Conservation (phyloP, 2,329 filamentous ascomycete species). For the Pestalotiopsis sp. region DNA sequence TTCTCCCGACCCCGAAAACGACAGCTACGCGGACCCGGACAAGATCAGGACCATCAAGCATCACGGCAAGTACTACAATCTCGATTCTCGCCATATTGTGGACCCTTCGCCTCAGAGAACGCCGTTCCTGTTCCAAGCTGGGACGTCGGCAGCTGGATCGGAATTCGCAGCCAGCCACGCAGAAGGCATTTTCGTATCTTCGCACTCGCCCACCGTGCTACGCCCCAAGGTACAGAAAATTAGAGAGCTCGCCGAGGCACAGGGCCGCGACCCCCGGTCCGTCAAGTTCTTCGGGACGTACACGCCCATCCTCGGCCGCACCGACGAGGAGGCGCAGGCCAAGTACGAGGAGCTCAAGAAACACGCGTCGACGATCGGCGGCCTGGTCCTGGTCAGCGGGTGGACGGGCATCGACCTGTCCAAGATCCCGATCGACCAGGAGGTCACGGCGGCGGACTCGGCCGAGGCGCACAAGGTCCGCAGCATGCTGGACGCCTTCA, state of each 20-base stretch:
- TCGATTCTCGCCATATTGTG: conserved; percentile 45
- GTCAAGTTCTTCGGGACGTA: conserved; percentile 57
- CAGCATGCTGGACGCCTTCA: conserved; percentile 49
- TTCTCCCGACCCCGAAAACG: conserved; percentile 49
- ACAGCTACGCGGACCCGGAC: conserved; percentile 58
- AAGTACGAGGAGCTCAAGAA: conserved; percentile 52
- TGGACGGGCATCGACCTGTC: conserved; percentile 63
- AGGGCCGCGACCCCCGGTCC: conserved; percentile 55
- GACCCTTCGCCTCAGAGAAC: conserved; percentile 58
- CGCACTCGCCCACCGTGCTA: conserved; percentile 49
- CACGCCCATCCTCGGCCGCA: conserved; percentile 48
- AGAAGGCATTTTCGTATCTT: conserved; percentile 59
- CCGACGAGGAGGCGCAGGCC: conserved; percentile 51
- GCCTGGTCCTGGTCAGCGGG: conserved; percentile 55
- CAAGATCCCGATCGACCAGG: conserved; percentile 56
- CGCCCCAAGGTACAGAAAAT: conserved; percentile 52
- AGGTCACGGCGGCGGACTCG: conserved; percentile 55
- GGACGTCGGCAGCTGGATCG: conserved; percentile 56
- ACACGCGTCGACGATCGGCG: conserved; percentile 53
- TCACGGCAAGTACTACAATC: conserved; percentile 53
- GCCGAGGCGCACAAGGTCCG: conserved; percentile 52
- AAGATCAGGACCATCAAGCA: conserved; percentile 63
- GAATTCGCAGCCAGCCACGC: conserved; percentile 57
- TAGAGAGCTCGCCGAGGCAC: conserved; percentile 45
- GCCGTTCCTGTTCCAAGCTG: conserved; percentile 59